These are phyloP conservation scores for Lodderomyces metapsilosis DNA, from an alignment of 1,139 yeast species.

Conservation along the genomic window DNA sequence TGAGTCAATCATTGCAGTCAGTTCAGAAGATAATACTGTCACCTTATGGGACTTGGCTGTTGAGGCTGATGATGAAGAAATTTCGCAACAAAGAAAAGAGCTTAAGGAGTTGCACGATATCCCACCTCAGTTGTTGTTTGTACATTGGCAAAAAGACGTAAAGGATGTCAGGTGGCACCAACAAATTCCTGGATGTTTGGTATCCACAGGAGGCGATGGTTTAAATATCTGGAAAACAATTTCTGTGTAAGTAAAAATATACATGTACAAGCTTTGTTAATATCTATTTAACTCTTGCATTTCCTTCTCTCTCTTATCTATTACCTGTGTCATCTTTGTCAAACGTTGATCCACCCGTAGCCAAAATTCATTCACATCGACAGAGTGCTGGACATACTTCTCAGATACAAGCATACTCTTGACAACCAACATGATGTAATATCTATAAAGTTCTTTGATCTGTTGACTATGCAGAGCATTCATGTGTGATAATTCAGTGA, in stretches of 20 bases:
- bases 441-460: constrained; percentile 17
- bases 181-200: constrained; percentile 94
- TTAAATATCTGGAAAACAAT: constrained; percentile 95
- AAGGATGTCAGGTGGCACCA: constrained; percentile 98
- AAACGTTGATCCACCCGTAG: constrained; percentile 18
- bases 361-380: constrained; percentile 30
- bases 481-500: not conserved
- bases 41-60: constrained; percentile 97
- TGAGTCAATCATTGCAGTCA: constrained; percentile 92
- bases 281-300: constrained; percentile 9
- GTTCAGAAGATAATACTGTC: constrained; percentile 94
- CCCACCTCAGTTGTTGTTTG: constrained; percentile 94
- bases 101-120: constrained; percentile 80
- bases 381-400: constrained; percentile 21
- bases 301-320: constrained; percentile 11
- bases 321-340: constrained; percentile 11
- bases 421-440: constrained; percentile 23
- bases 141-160: constrained; percentile 97
- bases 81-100: constrained; percentile 71
- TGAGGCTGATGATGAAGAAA: constrained; percentile 95
- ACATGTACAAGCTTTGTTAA: not conserved
- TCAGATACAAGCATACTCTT: constrained; percentile 33
- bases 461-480: constrained; percentile 6
- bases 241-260: constrained; percentile 53
- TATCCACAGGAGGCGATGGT: constrained; percentile 95